These are phyloP conservation scores for Tricholoma furcatifolium DNA, from an alignment of 768 basidiomycete species.

Conservation along the genomic window DNA sequence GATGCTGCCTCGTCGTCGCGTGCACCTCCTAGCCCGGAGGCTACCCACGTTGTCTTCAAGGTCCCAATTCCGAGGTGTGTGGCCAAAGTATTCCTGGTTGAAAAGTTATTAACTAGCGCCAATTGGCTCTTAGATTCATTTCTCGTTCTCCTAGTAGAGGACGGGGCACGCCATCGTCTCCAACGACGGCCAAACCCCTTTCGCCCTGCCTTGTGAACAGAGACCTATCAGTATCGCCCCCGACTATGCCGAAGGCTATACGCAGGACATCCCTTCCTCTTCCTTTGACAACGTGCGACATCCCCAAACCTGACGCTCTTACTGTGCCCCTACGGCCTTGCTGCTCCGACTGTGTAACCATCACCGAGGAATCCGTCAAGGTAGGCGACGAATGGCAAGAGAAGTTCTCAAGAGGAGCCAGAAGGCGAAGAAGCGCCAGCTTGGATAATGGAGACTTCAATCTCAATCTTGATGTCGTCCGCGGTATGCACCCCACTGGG, in stretches of 20 bases:
- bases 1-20: constrained; percentile 20
- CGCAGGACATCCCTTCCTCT: constrained; percentile 24
- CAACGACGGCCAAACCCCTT: constrained; percentile 33
- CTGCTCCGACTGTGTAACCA: constrained; percentile 59
- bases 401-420: constrained; percentile 62
- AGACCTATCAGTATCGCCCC: constrained; percentile 25
- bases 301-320: constrained; percentile 32
- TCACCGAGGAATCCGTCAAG: constrained; percentile 54
- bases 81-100: neutral
- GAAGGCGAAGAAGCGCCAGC: constrained; percentile 52
- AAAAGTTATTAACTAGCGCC: constrained; percentile 2
- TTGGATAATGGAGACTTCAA: constrained; percentile 28
- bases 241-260: constrained; percentile 18
- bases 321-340: constrained; percentile 74
- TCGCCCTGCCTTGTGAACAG: constrained; percentile 58
- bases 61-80: constrained; percentile 62
- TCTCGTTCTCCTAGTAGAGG: constrained; percentile 40
- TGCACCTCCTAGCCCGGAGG: constrained; percentile 26
- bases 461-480: constrained; percentile 12
- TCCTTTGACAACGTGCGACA: constrained; percentile 33
- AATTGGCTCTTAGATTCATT: constrained; percentile 37
- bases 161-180: constrained; percentile 30
- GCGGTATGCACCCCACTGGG: neutral
- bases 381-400: constrained; percentile 62
- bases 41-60: constrained; percentile 52